Evolutionary conservation across 495 filamentous ascomycete genomes (phyloP), one percentile per base, ranked within the genome.

Genomic region (Lasiosphaeris hirsuta): DNA sequence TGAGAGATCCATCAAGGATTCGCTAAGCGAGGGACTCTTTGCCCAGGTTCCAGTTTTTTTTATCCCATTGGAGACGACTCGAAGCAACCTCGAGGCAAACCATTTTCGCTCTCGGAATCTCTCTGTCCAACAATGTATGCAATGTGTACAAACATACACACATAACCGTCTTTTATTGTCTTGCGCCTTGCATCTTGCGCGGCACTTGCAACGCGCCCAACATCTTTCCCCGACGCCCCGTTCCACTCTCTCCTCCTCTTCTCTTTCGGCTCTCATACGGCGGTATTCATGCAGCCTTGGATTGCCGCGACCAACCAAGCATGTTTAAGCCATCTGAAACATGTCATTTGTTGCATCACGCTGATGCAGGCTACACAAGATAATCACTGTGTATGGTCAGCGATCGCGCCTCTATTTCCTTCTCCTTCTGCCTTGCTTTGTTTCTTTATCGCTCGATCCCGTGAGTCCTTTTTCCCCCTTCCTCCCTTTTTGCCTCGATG

Each of bases 291-390:
- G 33, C 18, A 36, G 39, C 43, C 18, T 19, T 45, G 43, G 15
- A 17, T 45, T 45, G 17, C 30, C 17, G 23, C 23, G 23, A 37
- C 51, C 51, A 54, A 54, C 51, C 51, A 40, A 54, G 23, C 17
- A 41, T 19, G 42, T 38, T 54, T 54, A 35, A 43, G 40, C 41
- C 56, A 58, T 58, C 56, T 58, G 56, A 58, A 58, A 58, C 56
- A 58, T 51, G 23, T 30, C 56, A 44, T 45, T 37, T 52, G 48
- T 58, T 58, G 56, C 56, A 58, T 58, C 56, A 51, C 37, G 19
- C 46, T 54, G 58, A 54, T 53, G 61, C 49, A 41, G 47, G 39
- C 30, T n/a, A 48, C 42, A 48, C 41, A 33, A 19, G n/a, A 35
- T 42, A 40, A 36, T 30, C 23, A 30, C 23, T 5, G 23, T 30